Evolutionary conservation across 2,329 filamentous ascomycete genomes (phyloP), one percentile per base, ranked within the genome.

Genomic region (Rosellinia necatrix): DNA sequence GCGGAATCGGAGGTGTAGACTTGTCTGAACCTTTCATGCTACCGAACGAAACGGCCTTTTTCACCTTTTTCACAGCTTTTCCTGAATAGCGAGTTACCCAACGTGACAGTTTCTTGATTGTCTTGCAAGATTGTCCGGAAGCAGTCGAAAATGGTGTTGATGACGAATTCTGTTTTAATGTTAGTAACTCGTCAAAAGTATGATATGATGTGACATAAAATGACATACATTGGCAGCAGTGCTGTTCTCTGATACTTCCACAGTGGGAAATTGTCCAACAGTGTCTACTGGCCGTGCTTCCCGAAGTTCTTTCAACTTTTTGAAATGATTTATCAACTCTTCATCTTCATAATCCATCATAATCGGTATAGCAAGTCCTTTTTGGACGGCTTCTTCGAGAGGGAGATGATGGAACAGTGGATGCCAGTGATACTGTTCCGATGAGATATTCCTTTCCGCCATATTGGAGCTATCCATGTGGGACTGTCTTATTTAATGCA

Each of bases 301-400:
- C n/a, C 27, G 49, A 4, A 37, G 9, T 22, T 3, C 7, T 38
- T 13, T 4, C 6, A 21, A 10, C 4, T 12, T 7, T 1, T 4
- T 30, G 6, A 12, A 19, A 9, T 25, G 21, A 13, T 10, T 43
- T 34, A 10, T 12, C 13, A 30, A 4, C 21, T 27, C 30, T 3
- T 10, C 32, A 37, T 35, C n/a, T 4, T 17, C 6, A 13, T 6
- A 12, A 15, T 38, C 12, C 2, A 19, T 6, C 2, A 17, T 7
- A 17, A 13, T 25, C 1, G 40, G 30, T 1, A 53, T 17, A 17
- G 49, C 49, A 40, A 53, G 49, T 3, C 49, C 49, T 25, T 24
- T 30, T 17, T 6, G 32, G 24, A 53, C 43, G 12, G 49, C 49
- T 32, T 53, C 49, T 3, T 30, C n/a, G 8, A 53, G 41, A 2